Base-by-base conservation (phyloP, 371 early-diverging fungal species). In the Mortierella sp. region DNA sequence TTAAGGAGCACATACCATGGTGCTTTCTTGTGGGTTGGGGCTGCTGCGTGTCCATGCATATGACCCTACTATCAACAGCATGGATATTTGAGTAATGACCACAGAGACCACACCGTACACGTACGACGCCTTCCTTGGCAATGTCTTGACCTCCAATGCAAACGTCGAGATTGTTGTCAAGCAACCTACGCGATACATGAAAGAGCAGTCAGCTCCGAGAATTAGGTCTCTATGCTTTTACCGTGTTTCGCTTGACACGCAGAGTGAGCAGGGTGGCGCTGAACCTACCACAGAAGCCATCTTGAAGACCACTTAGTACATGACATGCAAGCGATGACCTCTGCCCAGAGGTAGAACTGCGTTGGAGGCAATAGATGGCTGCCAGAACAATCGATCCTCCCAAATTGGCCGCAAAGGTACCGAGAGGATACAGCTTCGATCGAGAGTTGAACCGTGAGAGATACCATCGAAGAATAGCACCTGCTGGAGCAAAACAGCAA, bases 101-200 rank as follows among this genome's bases (percentile, higher is more conserved):
- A 92, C 82, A 0, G 92, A 92, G 8, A 77, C 26, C 4, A 84
- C 50, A 1, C 90, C 92, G 77, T 93, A 93, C 6, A 77, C 72
- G 48, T 92, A 92, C 8, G 90, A 74, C 16, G 86, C 76, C 34
- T 51, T 77, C 44, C 89, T 55, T 16, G 88, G 82, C 26, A 93
- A 76, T 8, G 77, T 81, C 40, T 73, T 88, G 11, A 92, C 69
- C 72, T 93, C 93, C 88, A 92, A 90, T 40, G 90, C 90, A 82
- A 95, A 94, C 2, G 96, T 95, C 2, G 95, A 95, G 31, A 96
- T 88, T 0, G 96, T 96, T 0, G 95, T 93, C 69, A 96, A 75
- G 71, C 95, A 95, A 19, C 91, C 92, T 88, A 81, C 28, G 44
- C 26, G 43, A 40, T 46, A 53, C 72, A 71, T 16, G 34, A 55